A percentile compares a stretch with the other conserved stretches of the same genome.
Evolutionary conservation across 2,329 filamentous ascomycete species (phyloP).

Genomic region (Cercospora nicotianae): DNA sequence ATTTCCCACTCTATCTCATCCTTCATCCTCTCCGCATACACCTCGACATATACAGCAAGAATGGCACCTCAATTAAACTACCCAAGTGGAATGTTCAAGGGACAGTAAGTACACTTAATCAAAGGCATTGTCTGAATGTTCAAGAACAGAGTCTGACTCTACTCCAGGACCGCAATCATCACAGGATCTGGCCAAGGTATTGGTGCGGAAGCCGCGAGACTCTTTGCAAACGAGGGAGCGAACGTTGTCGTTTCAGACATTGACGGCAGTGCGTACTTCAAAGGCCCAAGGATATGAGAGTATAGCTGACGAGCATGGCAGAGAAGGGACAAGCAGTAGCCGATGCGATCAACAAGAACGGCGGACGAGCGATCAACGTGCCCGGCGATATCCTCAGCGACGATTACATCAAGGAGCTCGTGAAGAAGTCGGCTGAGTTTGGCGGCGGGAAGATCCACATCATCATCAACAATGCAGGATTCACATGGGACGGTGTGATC

Average conservation of each 20-base stretch:
- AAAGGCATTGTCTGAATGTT: neutral
- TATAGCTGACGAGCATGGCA: neutral
- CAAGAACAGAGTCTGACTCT: neutral
- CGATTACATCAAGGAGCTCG: constrained; percentile 68
- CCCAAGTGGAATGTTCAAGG: constrained; percentile 73
- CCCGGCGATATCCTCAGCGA: constrained; percentile 74
- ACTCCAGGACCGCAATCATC: constrained; percentile 68
- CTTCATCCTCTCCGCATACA: neutral
- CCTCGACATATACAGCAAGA: constrained; percentile 5
- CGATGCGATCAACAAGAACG: constrained; percentile 65
- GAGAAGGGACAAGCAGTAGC: constrained; percentile 56
- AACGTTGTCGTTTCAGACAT: constrained; percentile 83
- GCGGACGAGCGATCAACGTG: constrained; percentile 70
- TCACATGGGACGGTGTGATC: constrained; percentile 90
- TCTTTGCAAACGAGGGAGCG: constrained; percentile 83
- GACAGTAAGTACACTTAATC: constrained; percentile 50
- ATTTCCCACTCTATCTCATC: neutral
- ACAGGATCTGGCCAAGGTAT: constrained; percentile 65
- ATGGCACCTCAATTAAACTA: constrained; percentile 71
- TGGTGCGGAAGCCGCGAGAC: constrained; percentile 75
- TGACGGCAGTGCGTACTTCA: constrained; percentile 59
- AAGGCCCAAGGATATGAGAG: neutral
- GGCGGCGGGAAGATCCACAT: constrained; percentile 86
- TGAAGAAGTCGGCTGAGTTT: constrained; percentile 74
- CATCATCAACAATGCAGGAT: constrained; percentile 88